Percentiles rank a stretch among this genome's conserved stretches.
phyloP scores from a whole-genome alignment of 2,329 filamentous ascomycete species.

The Pseudocercospora pini-densiflorae region DNA sequence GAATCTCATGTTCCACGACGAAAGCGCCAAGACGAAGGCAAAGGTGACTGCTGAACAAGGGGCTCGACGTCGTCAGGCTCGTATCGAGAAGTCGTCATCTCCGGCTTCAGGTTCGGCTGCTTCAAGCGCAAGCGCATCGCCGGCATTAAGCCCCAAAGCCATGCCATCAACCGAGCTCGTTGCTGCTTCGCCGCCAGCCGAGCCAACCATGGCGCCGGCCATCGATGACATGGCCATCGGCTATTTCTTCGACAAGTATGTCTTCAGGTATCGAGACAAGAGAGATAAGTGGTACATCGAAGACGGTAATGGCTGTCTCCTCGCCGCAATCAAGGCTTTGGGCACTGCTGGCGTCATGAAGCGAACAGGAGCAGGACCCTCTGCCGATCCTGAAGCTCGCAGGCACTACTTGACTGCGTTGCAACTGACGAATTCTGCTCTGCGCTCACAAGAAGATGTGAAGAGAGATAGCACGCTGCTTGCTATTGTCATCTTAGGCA shows the following conservation, averaged over 20 bases:
- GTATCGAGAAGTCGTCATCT: conserved; percentile 1
- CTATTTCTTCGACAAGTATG: conserved; percentile 24
- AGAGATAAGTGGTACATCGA: conserved; percentile 22
- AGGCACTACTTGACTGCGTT: conserved; percentile 22
- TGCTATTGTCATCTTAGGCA: conserved; percentile 60
- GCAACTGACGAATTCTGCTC: conserved; percentile 17
- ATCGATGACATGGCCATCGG: conserved; percentile 21
- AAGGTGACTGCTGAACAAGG: conserved; percentile 22
- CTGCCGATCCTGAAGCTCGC: conserved; percentile 16
- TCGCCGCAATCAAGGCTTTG: conserved; percentile 17
- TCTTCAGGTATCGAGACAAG: conserved; percentile 22
- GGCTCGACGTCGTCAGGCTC: conserved; percentile 16
- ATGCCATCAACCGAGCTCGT: not conserved
- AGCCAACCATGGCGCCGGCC: conserved; percentile 5
- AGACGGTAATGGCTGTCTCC: conserved; percentile 23
- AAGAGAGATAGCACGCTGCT: conserved; percentile 21
- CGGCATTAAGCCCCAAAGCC: not conserved
- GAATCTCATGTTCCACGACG: conserved; percentile 24
- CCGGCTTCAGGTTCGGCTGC: conserved; percentile 5
- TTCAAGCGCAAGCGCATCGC: conserved; percentile 3
- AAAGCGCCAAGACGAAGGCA: conserved; percentile 20
- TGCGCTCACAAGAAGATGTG: conserved; percentile 15
- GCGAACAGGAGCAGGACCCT: conserved; percentile 12
- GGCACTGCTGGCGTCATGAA: conserved; percentile 20
- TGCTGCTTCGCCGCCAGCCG: not conserved